Conservation (phyloP, 257 asterid genomes). For the Jaltomata sinuosa region DNA sequence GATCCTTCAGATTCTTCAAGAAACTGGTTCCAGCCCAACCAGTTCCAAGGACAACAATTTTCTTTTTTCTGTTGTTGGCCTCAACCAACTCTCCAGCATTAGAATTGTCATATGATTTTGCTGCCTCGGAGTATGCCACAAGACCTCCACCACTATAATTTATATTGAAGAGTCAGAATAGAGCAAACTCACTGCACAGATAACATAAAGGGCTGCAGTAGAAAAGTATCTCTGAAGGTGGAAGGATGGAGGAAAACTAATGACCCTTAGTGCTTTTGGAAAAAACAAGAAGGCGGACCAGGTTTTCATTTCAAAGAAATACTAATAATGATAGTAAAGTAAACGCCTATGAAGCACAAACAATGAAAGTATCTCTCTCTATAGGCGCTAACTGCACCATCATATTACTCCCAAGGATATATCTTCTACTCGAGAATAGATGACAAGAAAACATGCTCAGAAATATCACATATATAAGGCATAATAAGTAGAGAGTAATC, state of each 20-base stretch:
- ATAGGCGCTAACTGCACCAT: background rate
- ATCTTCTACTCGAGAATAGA: background rate
- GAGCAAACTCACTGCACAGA: background rate
- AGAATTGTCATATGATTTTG: slow-evolving; percentile 31
- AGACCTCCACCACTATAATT: slow-evolving; percentile 71
- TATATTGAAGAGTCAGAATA: background rate
- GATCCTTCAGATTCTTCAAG: slow-evolving; percentile 59
- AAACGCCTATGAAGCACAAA: background rate
- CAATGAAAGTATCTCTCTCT: background rate
- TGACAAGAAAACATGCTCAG: background rate
- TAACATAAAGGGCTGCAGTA: background rate
- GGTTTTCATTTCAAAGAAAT: background rate
- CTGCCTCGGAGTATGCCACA: slow-evolving; percentile 74
- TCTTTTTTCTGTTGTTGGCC: slow-evolving; percentile 47
- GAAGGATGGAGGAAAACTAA: background rate
- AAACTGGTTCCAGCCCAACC: slow-evolving; percentile 98
- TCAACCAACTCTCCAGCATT: slow-evolving; percentile 23
- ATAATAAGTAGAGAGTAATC: background rate
- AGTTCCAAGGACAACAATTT: slow-evolving; percentile 93
- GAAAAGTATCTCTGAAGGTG: background rate
- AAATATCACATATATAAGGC: background rate
- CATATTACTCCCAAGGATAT: background rate
- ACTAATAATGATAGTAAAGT: background rate
- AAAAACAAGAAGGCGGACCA: background rate
- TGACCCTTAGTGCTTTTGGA: background rate